phyloP scores from a whole-genome alignment of 1,139 yeast species.

The Pichia sp. region DNA sequence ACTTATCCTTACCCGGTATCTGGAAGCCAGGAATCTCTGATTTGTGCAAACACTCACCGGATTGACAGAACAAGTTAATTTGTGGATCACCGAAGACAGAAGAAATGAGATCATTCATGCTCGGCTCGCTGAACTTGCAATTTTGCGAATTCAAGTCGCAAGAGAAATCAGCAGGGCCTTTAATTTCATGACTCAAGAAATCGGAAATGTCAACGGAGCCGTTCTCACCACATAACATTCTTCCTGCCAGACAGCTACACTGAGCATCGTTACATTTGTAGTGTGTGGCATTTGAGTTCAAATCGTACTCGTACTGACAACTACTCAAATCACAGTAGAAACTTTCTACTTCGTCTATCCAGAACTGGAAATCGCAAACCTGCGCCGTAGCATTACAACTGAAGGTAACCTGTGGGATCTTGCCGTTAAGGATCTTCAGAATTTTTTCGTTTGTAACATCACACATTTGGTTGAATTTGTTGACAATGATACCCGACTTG shows the following conservation, averaged over 20 bases:
- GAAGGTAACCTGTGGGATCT: constrained; percentile 88
- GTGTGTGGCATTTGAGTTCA: constrained; percentile 61
- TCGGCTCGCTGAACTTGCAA: constrained; percentile 88
- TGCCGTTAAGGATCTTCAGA: constrained; percentile 69
- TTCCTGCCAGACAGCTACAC: constrained; percentile 85
- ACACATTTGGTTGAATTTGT: constrained; percentile 84
- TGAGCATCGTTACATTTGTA: constrained; percentile 72
- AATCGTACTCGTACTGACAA: constrained; percentile 67
- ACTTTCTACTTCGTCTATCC: constrained; percentile 88
- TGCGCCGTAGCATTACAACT: constrained; percentile 68
- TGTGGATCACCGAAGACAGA: constrained; percentile 91
- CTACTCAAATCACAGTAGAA: constrained; percentile 78
- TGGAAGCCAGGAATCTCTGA: constrained; percentile 90
- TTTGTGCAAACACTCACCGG: constrained; percentile 90
- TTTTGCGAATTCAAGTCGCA: constrained; percentile 60
- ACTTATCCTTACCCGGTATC: constrained; percentile 53
- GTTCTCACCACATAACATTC: constrained; percentile 88
- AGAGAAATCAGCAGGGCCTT: constrained; percentile 88
- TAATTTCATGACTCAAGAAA: constrained; percentile 80
- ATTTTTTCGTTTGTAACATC: constrained; percentile 89
- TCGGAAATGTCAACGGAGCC: constrained; percentile 95
- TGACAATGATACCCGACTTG: constrained; percentile 78
- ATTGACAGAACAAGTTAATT: constrained; percentile 70
- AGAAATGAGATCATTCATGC: constrained; percentile 87
- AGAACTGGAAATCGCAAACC: constrained; percentile 84